Base-by-base conservation (phyloP, 192 early-diverging fungal genomes). In the Coemansia sp. region DNA sequence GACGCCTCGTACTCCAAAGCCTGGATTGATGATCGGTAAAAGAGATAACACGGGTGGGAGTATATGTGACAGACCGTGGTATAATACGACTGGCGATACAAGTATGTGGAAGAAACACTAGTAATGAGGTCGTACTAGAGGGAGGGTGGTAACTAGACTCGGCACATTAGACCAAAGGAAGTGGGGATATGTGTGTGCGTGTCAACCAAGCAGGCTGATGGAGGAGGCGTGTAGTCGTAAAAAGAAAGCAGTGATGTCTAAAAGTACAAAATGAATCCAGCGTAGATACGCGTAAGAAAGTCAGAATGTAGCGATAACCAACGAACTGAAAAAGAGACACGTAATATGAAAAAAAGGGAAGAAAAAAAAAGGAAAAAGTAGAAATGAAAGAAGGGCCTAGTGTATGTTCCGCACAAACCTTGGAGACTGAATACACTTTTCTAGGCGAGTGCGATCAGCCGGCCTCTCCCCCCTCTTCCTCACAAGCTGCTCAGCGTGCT, bases 311-410 rank as follows among this genome's bases (percentile, higher is more conserved):
- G 47, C 47, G 23, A 49, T 49, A 55, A 55, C 52, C 28, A 16
- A 9, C 23, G n/a, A 30, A 55, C 28, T 6, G 26, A 55, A 30
- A 52, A 30, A 6, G 28, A 55, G 3, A 16, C 52, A 55, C 52
- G 52, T 55, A 55, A 55, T 59, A 59, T 59, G 57, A 59, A 59
- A 59, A 57, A 16, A 32, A 55, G 10, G 13, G 23, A 5, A 66
- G 23, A 2, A 66, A 52, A 44, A 13, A 23, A 23, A n/a, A 16
- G n/a, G n/a, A 55, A 23, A 35, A 37, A 21, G 32, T 28, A 32
- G 43, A 64, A 64, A 19, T 9, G 30, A 32, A 52, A 32, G 47
- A 14, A 33, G 46, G 33, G 33, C 19, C 23, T 14, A 33, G 37
- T 37, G 32, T 32, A 11, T 59, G 6, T 32, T 33, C 33, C 32